Conservation (phyloP, 2,329 filamentous ascomycete genomes). For the Cladophialophora psammophila region DNA sequence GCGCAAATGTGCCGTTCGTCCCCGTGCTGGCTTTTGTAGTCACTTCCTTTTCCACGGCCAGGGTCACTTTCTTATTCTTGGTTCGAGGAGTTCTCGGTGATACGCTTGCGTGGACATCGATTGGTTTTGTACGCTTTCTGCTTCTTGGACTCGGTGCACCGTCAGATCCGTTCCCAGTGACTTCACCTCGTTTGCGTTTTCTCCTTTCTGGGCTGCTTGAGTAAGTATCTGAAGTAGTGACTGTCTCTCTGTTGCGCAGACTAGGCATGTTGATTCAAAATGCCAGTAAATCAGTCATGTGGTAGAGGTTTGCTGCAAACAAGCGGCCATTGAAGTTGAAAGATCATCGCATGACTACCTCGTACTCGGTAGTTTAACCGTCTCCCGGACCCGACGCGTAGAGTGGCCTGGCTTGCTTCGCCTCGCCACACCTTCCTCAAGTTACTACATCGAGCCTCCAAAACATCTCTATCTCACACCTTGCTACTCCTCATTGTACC, state of each 20-base stretch:
- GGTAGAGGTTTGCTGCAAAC: background rate
- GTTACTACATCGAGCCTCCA: background rate
- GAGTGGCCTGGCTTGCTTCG: background rate
- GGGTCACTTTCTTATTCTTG: background rate
- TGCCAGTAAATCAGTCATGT: background rate
- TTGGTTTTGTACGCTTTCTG: slow-evolving; percentile 15
- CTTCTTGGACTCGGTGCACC: slow-evolving; percentile 12
- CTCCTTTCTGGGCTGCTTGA: slow-evolving; percentile 1
- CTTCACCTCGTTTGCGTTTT: slow-evolving; percentile 28
- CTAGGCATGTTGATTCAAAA: slow-evolving; percentile 15
- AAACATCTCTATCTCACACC: background rate
- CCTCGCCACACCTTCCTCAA: slow-evolving; percentile 7
- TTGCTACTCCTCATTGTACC: background rate
- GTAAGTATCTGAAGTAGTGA: background rate
- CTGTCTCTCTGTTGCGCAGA: slow-evolving; percentile 9
- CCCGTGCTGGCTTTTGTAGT: background rate
- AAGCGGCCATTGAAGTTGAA: background rate
- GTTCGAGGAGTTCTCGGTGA: background rate
- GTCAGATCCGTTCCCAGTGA: background rate
- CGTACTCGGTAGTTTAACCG: background rate
- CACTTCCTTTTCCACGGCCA: slow-evolving; percentile 11
- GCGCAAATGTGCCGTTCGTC: slow-evolving; percentile 17
- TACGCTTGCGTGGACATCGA: slow-evolving; percentile 2
- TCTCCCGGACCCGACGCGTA: slow-evolving; percentile 11
- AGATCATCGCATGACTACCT: background rate